These are phyloP conservation scores for Melanomma pulvis-pyrius DNA, from an alignment of 495 filamentous ascomycete species.

Conservation along the genomic window DNA sequence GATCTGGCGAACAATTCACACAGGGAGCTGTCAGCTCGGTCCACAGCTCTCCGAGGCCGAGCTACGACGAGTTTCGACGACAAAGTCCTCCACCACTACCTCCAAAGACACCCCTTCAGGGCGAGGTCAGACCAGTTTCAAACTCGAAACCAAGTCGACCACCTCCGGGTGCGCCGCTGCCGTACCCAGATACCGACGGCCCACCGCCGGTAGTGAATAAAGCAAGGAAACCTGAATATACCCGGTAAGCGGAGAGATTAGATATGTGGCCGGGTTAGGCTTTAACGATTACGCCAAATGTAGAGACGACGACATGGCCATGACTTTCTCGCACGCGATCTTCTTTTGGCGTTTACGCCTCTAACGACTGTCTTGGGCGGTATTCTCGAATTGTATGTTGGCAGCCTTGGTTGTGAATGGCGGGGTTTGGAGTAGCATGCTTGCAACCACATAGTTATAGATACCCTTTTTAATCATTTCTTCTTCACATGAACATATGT, in stretches of 20 bases:
- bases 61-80: conserved; percentile 48
- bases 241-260: not conserved
- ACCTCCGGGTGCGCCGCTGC: conserved; percentile 51
- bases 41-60: conserved; percentile 49
- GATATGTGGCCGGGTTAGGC: not conserved
- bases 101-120: conserved; percentile 37
- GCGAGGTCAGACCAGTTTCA: not conserved
- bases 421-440: too few relatives aligned
- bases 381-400: too few relatives aligned
- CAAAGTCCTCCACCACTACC: conserved; percentile 66
- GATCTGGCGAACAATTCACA: conserved; percentile 39
- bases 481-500: too few relatives aligned
- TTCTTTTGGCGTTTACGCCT: not conserved
- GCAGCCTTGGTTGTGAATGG: too few relatives aligned
- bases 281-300: not conserved
- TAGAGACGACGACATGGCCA: not conserved
- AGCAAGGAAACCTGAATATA: conserved; percentile 74
- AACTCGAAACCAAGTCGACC: conserved; percentile 48
- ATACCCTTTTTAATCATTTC: too few relatives aligned
- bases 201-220: conserved; percentile 80
- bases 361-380: too few relatives aligned
- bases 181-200: conserved; percentile 82
- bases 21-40: conserved; percentile 44
- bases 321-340: not conserved
- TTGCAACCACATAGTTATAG: too few relatives aligned